Base-by-base conservation (phyloP, 1,139 yeast genomes). In the Candida glucosophila region DNA sequence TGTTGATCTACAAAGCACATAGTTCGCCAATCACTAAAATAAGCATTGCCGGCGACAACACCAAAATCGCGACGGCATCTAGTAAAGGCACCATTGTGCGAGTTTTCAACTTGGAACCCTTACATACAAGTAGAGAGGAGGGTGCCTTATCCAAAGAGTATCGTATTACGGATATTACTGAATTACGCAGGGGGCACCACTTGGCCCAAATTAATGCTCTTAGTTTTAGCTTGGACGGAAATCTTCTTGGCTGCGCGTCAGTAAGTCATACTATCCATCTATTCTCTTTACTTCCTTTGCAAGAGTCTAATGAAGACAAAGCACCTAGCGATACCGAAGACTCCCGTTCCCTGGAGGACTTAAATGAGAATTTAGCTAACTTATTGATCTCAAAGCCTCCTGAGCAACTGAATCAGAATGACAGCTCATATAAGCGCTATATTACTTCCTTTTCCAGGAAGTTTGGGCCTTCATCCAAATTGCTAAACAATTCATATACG, bases 51-150 rank as follows among this genome's bases (percentile, higher is more conserved):
- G 55, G 61, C 16, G 72, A 69, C 38, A 77, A 76, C 5, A 49
- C 51, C 10, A 46, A 66, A 18, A 55, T 79, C 14, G 83, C 86
- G 1, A 74, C 88, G 0, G 80, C 86, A 0, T 76, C 85, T 0
- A 57, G 62, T 2, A 77, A 76, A 36, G 92, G 92, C 1, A 80
- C 92, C 0, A 77, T 80, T 4, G 59, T 80, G 1, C 52, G 90
- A 23, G 74, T 78, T 1, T 55, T 55, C 32, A 45, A 43, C 24
- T 39, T 43, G 23, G 34, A 32, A 4, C 31, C 32, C 5, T 24
- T 30, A 5, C 38, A 31, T 5, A 8, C 8, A 8, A 13, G 12
- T 7, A 19, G 21, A 11, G 38, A 25, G 3, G 29, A 34, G 5
- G 40, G 34, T 2, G 43, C 8, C 17, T n/a, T n/a, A n/a, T n/a